A percentile compares a stretch with the other conserved stretches of the same genome.
Evolutionary conservation across 352 stramenopile species (phyloP).

Genomic region (Phytophthora kernoviae): DNA sequence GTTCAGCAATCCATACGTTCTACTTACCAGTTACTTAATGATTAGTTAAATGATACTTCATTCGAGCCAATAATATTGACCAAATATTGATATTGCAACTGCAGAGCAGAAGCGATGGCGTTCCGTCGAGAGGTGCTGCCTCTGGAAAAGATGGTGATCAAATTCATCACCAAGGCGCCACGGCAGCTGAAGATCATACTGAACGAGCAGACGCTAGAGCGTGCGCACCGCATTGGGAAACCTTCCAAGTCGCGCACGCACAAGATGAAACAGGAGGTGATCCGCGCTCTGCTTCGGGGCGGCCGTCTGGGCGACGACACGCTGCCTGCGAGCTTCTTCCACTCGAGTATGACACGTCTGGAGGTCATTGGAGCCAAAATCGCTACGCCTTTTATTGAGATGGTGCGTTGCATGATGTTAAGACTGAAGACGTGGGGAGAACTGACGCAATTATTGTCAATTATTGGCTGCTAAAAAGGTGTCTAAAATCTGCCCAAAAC

Average conservation of each 20-base stretch:
- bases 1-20: conserved; percentile 1
- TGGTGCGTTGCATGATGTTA: conserved; percentile 33
- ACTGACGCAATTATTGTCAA: not conserved
- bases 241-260: conserved; percentile 80
- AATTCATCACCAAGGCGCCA: conserved; percentile 88
- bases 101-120: conserved; percentile 58
- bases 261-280: conserved; percentile 88
- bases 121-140: conserved; percentile 83
- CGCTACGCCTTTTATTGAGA: conserved; percentile 71
- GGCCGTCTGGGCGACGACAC: conserved; percentile 83
- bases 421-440: not conserved
- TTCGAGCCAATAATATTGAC: not conserved
- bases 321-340: conserved; percentile 83
- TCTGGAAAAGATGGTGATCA: conserved; percentile 89
- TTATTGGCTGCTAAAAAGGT: conserved; percentile 41
- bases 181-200: conserved; percentile 65
- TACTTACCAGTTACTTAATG: too few species aligned
- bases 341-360: conserved; percentile 83
- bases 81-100: not conserved
- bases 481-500: conserved; percentile 78
- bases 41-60: too few species aligned
- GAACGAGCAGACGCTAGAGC: conserved; percentile 69
- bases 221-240: conserved; percentile 75
- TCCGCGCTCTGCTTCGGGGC: conserved; percentile 74
- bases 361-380: conserved; percentile 90